Percentiles rank a stretch among this genome's conserved stretches.
These are phyloP conservation scores for Apiospora pterosperma DNA, from an alignment of 2,329 filamentous ascomycete species.

Conservation along the genomic window DNA sequence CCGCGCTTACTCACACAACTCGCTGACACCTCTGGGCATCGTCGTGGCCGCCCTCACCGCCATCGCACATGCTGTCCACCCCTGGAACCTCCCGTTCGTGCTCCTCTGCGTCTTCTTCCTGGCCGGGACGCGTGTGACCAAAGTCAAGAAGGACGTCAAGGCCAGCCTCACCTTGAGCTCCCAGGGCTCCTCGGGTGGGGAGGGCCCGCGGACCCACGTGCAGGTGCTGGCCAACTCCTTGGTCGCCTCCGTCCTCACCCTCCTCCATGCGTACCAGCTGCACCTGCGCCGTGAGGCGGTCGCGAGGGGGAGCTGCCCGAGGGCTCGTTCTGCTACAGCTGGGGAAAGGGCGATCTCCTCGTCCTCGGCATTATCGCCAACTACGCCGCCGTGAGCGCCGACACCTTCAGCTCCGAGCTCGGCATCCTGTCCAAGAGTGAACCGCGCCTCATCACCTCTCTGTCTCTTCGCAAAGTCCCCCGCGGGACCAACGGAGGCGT, in stretches of 20 bases:
- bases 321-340: conserved; percentile 52
- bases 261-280: conserved; percentile 61
- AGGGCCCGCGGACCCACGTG: conserved; percentile 77
- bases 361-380: conserved; percentile 69
- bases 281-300: conserved; percentile 41
- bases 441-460: conserved; percentile 84
- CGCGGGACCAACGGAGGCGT: conserved; percentile 93
- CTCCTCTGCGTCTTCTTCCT: conserved; percentile 84
- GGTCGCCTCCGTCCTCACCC: conserved; percentile 64
- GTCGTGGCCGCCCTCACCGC: conserved; percentile 71
- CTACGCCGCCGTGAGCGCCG: conserved; percentile 87
- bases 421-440: conserved; percentile 77
- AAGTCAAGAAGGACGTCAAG: conserved; percentile 87
- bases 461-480: conserved; percentile 72
- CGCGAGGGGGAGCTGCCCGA: conserved; percentile 23
- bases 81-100: conserved; percentile 88
- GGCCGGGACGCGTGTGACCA: conserved; percentile 78
- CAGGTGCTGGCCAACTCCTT: conserved; percentile 89
- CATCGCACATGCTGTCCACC: conserved; percentile 80
- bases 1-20: conserved; percentile 68
- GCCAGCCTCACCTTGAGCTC: conserved; percentile 75
- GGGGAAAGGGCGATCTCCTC: conserved; percentile 57
- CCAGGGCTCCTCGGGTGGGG: conserved; percentile 69
- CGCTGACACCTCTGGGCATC: conserved; percentile 75
- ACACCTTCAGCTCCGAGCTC: conserved; percentile 93